Base-by-base conservation (phyloP, 768 basidiomycete genomes). In the Suillus clintonianus region DNA sequence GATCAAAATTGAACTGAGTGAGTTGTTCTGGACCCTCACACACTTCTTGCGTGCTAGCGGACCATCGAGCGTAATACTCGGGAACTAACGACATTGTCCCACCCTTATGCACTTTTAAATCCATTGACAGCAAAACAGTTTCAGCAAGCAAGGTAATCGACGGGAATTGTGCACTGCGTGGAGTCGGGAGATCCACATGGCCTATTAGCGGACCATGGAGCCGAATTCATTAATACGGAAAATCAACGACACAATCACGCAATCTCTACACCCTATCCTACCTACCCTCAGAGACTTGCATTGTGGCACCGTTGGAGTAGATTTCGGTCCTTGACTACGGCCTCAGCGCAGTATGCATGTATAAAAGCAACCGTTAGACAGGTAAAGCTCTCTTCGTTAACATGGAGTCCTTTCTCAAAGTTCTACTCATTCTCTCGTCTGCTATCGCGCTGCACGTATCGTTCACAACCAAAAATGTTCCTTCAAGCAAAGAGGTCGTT, bases 381-480 rank as follows among this genome's bases (percentile, higher is more conserved):
- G 10, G 3, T 53, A 10, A 11, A 13, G 50, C 32, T 5, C 50
- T 32, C 51, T 9, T 30, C 51, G 22, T 41, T 6, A 72, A 65
- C 64, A 72, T 72, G 69, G 51, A 19, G 17, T 69, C 76, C 32
- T 66, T 80, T 39, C 50, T 80, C 48, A 81, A 79, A 66, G 71
- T 83, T 60, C 80, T 81, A 14, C 80, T 77, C 65, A 74, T 82
- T 45, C 64, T 82, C 32, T 70, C 78, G 34, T 79, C 80, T 42
- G 78, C 80, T 71, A 64, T 78, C 37, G 80, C 77, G 19, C 61
- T 83, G 5, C 81, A 81, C n/a, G 69, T 76, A 24, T 75, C 81
- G 15, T 70, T 76, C 10, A 84, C 84, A 1, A 80, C 83, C 61
- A 82, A 83, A 15, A 72, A 81, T 51, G 77, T 80, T 17, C 81